Conservation (phyloP, 1,284 basidiomycete genomes). For the Xerocomus nothofagi region DNA sequence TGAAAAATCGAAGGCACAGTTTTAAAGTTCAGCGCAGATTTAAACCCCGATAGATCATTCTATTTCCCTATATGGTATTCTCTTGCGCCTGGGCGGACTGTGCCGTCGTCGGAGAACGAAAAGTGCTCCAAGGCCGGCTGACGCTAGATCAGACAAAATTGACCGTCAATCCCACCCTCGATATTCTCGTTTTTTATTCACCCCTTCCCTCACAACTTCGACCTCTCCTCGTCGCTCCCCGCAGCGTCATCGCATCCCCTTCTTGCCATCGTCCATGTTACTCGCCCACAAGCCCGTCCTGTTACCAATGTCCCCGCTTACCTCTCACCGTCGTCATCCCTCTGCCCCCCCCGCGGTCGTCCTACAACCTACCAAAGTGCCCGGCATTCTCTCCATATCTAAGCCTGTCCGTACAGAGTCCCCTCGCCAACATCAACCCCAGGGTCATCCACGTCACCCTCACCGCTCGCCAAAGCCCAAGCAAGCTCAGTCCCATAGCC, state of each 20-base stretch:
- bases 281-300: slow-evolving; percentile 60
- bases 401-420: slow-evolving; percentile 48
- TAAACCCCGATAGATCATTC: slow-evolving; percentile 23
- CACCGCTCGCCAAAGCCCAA: slow-evolving; percentile 39
- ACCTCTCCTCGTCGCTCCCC: slow-evolving; percentile 29
- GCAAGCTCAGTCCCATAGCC: slow-evolving; percentile 26
- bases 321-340: slow-evolving; percentile 58
- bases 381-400: slow-evolving; percentile 67
- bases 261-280: slow-evolving; percentile 46
- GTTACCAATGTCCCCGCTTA: slow-evolving; percentile 35
- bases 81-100: slow-evolving; percentile 31
- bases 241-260: slow-evolving; percentile 11
- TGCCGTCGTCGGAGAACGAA: slow-evolving; percentile 37
- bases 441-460: slow-evolving; percentile 34
- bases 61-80: slow-evolving; percentile 8
- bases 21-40: slow-evolving; percentile 29
- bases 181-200: slow-evolving; percentile 35
- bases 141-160: slow-evolving; percentile 32
- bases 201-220: slow-evolving; percentile 12
- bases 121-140: slow-evolving; percentile 36
- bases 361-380: slow-evolving; percentile 68
- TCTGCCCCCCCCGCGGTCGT: slow-evolving; percentile 65
- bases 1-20: background rate
- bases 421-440: slow-evolving; percentile 36
- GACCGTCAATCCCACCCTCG: slow-evolving; percentile 24